Evolutionary conservation across 257 asterid species (phyloP).

Genomic region (Gynochthodes officinalis): DNA sequence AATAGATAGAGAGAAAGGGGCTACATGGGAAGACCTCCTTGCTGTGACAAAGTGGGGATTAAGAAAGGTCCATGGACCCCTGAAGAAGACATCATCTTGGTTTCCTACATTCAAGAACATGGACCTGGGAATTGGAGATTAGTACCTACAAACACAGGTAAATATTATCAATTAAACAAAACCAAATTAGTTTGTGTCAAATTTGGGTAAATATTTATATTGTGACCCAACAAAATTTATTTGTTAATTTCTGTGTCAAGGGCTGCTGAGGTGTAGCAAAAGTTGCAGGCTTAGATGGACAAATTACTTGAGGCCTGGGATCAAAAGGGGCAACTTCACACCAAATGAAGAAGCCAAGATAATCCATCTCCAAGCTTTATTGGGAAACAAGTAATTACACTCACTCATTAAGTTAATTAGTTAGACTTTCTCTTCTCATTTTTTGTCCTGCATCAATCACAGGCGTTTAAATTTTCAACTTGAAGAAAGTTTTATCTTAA

Average conservation of each 20-base stretch:
- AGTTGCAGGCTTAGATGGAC: constrained; percentile 98
- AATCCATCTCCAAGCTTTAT: constrained; percentile 85
- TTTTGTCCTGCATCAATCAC: neutral
- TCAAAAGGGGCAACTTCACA: constrained; percentile 94
- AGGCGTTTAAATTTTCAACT: too few relatives aligned
- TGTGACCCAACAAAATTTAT: neutral
- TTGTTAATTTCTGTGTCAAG: constrained; percentile 22
- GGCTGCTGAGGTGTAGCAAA: constrained; percentile 95
- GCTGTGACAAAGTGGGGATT: constrained; percentile 82
- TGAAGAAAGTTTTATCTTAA: neutral
- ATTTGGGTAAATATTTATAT: neutral
- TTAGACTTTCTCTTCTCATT: neutral
- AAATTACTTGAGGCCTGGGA: constrained; percentile 89
- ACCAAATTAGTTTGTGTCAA: neutral
- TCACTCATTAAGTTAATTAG: neutral
- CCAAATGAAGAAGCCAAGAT: constrained; percentile 99
- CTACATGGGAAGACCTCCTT: constrained; percentile 90
- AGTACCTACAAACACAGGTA: constrained; percentile 84
- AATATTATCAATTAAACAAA: too few relatives aligned
- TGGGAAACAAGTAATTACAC: constrained; percentile 82
- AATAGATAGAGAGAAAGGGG: neutral
- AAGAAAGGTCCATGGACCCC: constrained; percentile 99
- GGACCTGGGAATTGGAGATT: constrained; percentile 97
- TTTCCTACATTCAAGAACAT: constrained; percentile 87
- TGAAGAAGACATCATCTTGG: constrained; percentile 82